Evolutionary conservation across 495 filamentous ascomycete genomes (phyloP).

Genomic region (Pyrenula massariospora): DNA sequence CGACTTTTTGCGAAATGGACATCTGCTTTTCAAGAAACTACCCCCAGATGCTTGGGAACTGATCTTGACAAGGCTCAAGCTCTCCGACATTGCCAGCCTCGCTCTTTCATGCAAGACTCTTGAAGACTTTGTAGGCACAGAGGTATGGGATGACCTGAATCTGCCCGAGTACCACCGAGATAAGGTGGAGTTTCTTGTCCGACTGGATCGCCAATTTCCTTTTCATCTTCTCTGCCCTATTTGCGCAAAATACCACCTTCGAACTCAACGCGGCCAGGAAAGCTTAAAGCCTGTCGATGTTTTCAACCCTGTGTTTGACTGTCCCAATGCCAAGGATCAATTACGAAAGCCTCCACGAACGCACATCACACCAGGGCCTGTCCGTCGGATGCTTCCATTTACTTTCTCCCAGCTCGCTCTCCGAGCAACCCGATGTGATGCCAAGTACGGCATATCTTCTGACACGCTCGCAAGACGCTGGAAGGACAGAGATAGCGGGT

Average conservation of each 20-base stretch:
- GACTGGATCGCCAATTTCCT: slow-evolving; percentile 32
- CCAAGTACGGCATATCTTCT: slow-evolving; percentile 29
- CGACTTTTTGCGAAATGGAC: slow-evolving; percentile 24
- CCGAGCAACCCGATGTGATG: slow-evolving; percentile 26
- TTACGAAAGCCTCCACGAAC: slow-evolving; percentile 28
- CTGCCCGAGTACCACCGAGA: slow-evolving; percentile 23
- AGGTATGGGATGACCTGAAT: slow-evolving; percentile 20
- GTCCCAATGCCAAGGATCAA: slow-evolving; percentile 30
- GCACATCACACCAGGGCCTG: slow-evolving; percentile 33
- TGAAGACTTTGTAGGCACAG: slow-evolving; percentile 23
- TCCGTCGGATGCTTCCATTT: slow-evolving; percentile 33
- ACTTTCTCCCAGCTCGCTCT: slow-evolving; percentile 41
- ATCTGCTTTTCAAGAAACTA: slow-evolving; percentile 30
- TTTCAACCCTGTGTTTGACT: slow-evolving; percentile 40
- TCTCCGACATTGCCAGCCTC: slow-evolving; percentile 32
- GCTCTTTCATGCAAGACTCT: slow-evolving; percentile 34
- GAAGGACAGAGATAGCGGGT: slow-evolving; percentile 26
- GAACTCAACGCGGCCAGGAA: slow-evolving; percentile 36
- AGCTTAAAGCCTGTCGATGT: slow-evolving; percentile 31
- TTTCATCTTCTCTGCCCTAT: slow-evolving; percentile 44
- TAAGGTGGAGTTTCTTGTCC: slow-evolving; percentile 32
- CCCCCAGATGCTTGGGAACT: slow-evolving; percentile 28
- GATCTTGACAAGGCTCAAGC: slow-evolving; percentile 27
- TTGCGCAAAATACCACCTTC: slow-evolving; percentile 38
- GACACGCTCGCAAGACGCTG: slow-evolving; percentile 34